These are phyloP conservation scores for Chrysanthemum seticuspe DNA, from an alignment of 129 eudicot species.

Conservation along the genomic window DNA sequence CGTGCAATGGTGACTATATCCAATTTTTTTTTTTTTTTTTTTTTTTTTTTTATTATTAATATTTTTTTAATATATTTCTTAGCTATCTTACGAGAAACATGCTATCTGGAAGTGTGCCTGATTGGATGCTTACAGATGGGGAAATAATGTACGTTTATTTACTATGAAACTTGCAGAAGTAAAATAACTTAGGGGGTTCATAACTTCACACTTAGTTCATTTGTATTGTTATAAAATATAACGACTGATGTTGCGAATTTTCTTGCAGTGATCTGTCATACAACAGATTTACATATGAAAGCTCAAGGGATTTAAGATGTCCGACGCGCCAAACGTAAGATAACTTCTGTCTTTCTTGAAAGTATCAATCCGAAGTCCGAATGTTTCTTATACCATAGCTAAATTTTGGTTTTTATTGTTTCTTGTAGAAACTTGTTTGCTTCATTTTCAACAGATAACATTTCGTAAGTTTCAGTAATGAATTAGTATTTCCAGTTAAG, in stretches of 20 bases:
- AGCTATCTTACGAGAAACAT: constrained; percentile 54
- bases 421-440: constrained; percentile 36
- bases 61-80: neutral
- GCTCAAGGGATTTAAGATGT: constrained; percentile 28
- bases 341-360: constrained; percentile 3
- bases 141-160: constrained; percentile 36
- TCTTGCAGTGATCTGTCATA: constrained; percentile 45
- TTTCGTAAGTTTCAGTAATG: constrained; percentile 33
- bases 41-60: neutral
- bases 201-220: neutral
- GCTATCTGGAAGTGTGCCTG: constrained; percentile 46
- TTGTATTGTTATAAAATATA: neutral
- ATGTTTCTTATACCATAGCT: neutral
- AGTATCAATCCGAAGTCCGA: neutral
- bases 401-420: constrained; percentile 10
- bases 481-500: neutral
- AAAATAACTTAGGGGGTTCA: too few relatives aligned
- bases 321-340: constrained; percentile 40
- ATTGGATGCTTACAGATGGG: constrained; percentile 41
- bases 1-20: neutral
- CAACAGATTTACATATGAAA: constrained; percentile 37
- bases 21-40: neutral
- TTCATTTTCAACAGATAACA: constrained; percentile 24
- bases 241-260: neutral
- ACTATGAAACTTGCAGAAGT: neutral